phyloP scores from a whole-genome alignment of 2,329 filamentous ascomycete genomes.

The Coniella lustricola region DNA sequence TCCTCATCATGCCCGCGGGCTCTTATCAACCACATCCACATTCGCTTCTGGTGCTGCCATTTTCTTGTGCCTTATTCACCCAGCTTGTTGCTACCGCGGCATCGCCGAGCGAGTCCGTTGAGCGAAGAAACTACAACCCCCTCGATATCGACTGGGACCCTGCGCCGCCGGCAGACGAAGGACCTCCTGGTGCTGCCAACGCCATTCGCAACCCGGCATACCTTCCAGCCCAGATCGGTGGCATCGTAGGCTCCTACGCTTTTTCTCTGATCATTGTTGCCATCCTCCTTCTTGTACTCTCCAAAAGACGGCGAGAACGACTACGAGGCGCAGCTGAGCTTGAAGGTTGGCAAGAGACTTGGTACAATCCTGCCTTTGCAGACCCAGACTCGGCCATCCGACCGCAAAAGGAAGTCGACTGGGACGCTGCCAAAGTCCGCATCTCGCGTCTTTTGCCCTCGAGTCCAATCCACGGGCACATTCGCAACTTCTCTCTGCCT shows the following conservation, averaged over 20 bases:
- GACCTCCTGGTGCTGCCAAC: constrained; percentile 50
- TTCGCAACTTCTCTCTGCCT: constrained; percentile 46
- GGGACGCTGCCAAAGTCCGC: constrained; percentile 11
- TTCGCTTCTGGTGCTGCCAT: constrained; percentile 7
- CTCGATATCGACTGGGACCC: constrained; percentile 48
- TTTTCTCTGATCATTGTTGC: constrained; percentile 69
- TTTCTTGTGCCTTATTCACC: constrained; percentile 13
- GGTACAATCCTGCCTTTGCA: constrained; percentile 15
- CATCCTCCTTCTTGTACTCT: constrained; percentile 54
- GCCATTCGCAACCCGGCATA: constrained; percentile 55
- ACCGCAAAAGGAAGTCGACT: background rate
- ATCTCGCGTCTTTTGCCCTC: constrained; percentile 26
- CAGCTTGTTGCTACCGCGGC: constrained; percentile 24
- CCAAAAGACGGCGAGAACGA: constrained; percentile 47
- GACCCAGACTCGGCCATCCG: constrained; percentile 8
- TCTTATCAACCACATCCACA: background rate
- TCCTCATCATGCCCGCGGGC: constrained; percentile 13
- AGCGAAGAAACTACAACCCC: constrained; percentile 23
- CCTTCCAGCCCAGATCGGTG: constrained; percentile 75
- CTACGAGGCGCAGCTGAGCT: constrained; percentile 46
- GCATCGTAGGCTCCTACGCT: constrained; percentile 78
- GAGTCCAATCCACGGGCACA: constrained; percentile 29
- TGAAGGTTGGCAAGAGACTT: constrained; percentile 22
- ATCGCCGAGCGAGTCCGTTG: constrained; percentile 17
- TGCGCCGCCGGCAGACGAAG: constrained; percentile 53